phyloP scores from a whole-genome alignment of 2,329 filamentous ascomycete species.

The Penicillium carneum region DNA sequence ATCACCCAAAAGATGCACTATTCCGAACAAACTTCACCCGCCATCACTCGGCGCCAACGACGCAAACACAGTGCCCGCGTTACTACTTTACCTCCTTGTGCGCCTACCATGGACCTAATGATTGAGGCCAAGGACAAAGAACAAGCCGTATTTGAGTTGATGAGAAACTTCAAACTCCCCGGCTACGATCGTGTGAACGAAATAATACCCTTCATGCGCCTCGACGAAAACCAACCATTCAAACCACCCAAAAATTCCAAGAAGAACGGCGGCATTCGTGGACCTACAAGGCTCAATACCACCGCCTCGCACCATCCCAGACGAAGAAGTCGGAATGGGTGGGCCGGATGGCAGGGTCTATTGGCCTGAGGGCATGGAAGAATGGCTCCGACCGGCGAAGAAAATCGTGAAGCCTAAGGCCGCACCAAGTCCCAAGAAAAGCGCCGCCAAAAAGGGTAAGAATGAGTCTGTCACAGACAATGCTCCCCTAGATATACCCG shows the following conservation, averaged over 20 bases:
- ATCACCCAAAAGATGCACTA: conserved; percentile 98
- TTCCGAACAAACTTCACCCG: conserved; percentile 78
- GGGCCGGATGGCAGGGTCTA: conserved; percentile 82
- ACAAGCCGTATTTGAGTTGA: conserved; percentile 92
- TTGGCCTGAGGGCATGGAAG: conserved; percentile 88
- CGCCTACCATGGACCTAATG: conserved; percentile 90
- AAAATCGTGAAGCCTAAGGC: conserved; percentile 52
- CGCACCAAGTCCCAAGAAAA: conserved; percentile 31
- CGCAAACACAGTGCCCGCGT: conserved; percentile 87
- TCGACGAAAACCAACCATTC: conserved; percentile 73
- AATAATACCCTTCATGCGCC: conserved; percentile 76
- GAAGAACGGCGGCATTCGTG: conserved; percentile 51
- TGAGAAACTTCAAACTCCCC: conserved; percentile 84
- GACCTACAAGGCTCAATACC: conserved; percentile 54
- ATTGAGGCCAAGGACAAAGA: conserved; percentile 99
- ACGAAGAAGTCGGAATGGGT: conserved; percentile 83
- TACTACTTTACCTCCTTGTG: conserved; percentile 79
- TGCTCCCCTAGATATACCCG: conserved; percentile 14
- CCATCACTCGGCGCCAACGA: conserved; percentile 77
- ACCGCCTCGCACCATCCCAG: conserved; percentile 60
- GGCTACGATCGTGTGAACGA: conserved; percentile 79
- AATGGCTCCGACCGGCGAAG: conserved; percentile 86
- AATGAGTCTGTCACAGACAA: conserved; percentile 24
- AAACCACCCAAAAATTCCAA: conserved; percentile 59
- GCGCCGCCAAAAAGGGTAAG: conserved; percentile 33